phyloP scores from a whole-genome alignment of 1,284 basidiomycete genomes.

The Violaceomyces palustris region DNA sequence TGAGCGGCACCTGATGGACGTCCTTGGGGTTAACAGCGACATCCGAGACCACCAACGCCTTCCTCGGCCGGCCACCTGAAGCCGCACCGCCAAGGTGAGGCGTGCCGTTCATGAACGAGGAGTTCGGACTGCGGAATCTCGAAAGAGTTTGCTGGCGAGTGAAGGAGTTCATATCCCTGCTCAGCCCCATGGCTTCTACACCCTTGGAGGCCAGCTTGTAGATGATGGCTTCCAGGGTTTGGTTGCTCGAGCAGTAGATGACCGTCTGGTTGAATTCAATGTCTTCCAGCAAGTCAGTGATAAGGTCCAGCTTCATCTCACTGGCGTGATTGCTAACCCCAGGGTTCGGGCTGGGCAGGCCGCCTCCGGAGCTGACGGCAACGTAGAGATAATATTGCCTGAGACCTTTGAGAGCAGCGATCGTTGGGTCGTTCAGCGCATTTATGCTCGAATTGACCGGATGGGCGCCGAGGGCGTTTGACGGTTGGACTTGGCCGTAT shows the following conservation, averaged over 20 bases:
- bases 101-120: constrained; percentile 19
- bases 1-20: constrained; percentile 78
- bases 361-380: constrained; percentile 57
- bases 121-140: constrained; percentile 65
- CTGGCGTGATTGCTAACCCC: constrained; percentile 71
- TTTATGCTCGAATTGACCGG: constrained; percentile 30
- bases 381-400: constrained; percentile 48
- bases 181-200: constrained; percentile 69
- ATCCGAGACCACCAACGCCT: constrained; percentile 82
- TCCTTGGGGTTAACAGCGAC: constrained; percentile 82
- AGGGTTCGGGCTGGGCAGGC: constrained; percentile 80
- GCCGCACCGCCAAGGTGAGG: constrained; percentile 58
- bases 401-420: constrained; percentile 32
- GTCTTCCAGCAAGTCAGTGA: constrained; percentile 88
- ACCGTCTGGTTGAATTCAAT: constrained; percentile 59
- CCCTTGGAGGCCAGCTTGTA: constrained; percentile 81
- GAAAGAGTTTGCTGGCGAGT: constrained; percentile 72
- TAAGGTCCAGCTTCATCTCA: constrained; percentile 94
- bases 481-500: constrained; percentile 49
- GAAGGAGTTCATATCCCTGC: constrained; percentile 76
- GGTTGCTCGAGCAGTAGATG: constrained; percentile 46
- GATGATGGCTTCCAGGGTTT: constrained; percentile 51
- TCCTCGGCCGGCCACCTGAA: constrained; percentile 37
- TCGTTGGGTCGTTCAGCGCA: constrained; percentile 24
- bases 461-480: constrained; percentile 33